phyloP scores from a whole-genome alignment of 148 eudicot genomes.

The Rhododendron kiyosumense region DNA sequence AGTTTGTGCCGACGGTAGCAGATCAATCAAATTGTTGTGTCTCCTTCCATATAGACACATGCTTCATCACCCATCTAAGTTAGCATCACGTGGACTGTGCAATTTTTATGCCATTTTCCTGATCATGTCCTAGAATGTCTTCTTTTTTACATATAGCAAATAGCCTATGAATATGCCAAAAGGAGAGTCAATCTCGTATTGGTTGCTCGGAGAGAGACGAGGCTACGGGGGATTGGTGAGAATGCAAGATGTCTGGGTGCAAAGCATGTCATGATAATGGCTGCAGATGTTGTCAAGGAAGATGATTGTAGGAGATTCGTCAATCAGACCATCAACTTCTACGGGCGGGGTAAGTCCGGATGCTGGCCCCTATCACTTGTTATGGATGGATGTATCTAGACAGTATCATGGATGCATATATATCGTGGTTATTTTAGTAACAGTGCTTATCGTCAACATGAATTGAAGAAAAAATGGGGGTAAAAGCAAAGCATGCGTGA shows the following conservation, averaged over 20 bases:
- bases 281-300: slow-evolving; percentile 95
- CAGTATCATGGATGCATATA: background rate
- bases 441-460: background rate
- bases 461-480: background rate
- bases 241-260: slow-evolving; percentile 72
- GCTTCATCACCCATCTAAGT: background rate
- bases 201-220: slow-evolving; percentile 69
- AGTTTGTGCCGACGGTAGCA: background rate
- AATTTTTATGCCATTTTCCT: background rate
- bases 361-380: background rate
- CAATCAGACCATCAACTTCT: slow-evolving; percentile 51
- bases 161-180: slow-evolving; percentile 86
- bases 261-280: slow-evolving; percentile 67
- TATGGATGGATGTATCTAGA: background rate
- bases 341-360: slow-evolving; percentile 55
- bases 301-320: slow-evolving; percentile 84
- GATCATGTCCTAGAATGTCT: background rate
- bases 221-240: slow-evolving; percentile 68
- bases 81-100: background rate
- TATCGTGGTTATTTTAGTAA: background rate
- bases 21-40: background rate
- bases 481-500: background rate
- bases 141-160: slow-evolving; percentile 46
- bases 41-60: background rate
- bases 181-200: slow-evolving; percentile 68